These are phyloP conservation scores for Yamadazyma philogaea DNA, from an alignment of 805 yeast genomes.

Conservation along the genomic window DNA sequence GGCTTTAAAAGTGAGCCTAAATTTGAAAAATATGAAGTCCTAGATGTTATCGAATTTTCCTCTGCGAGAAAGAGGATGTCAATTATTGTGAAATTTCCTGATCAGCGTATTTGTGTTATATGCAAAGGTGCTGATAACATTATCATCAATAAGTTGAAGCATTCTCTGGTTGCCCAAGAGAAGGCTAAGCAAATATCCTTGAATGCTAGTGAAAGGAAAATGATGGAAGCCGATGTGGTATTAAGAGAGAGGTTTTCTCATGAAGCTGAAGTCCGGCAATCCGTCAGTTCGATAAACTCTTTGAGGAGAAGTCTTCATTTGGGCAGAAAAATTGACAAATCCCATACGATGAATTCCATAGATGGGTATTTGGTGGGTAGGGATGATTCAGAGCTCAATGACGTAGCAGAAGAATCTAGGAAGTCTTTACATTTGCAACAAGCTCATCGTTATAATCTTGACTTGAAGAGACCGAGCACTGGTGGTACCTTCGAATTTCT, in stretches of 20 bases:
- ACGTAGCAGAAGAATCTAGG: conserved; percentile 51
- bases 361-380: conserved; percentile 47
- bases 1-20: conserved; percentile 69
- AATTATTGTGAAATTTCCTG: conserved; percentile 73
- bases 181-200: conserved; percentile 63
- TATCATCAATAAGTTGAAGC: conserved; percentile 68
- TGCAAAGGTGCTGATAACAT: conserved; percentile 97
- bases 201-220: conserved; percentile 60
- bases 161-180: conserved; percentile 54
- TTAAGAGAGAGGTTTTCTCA: conserved; percentile 51
- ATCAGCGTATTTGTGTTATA: conserved; percentile 66
- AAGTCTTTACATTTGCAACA: conserved; percentile 61
- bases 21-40: conserved; percentile 65
- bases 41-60: conserved; percentile 82
- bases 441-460: conserved; percentile 48
- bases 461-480: conserved; percentile 8
- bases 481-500: conserved; percentile 9
- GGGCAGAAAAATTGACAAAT: conserved; percentile 7
- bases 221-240: conserved; percentile 72
- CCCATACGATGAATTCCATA: conserved; percentile 36
- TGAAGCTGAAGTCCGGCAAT: conserved; percentile 23
- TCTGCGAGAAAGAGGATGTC: conserved; percentile 94
- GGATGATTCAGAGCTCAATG: conserved; percentile 50
- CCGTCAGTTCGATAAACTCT: conserved; percentile 31
- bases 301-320: conserved; percentile 28